phyloP scores from a whole-genome alignment of 768 basidiomycete species.

The Symmetrospora coprosmae region DNA sequence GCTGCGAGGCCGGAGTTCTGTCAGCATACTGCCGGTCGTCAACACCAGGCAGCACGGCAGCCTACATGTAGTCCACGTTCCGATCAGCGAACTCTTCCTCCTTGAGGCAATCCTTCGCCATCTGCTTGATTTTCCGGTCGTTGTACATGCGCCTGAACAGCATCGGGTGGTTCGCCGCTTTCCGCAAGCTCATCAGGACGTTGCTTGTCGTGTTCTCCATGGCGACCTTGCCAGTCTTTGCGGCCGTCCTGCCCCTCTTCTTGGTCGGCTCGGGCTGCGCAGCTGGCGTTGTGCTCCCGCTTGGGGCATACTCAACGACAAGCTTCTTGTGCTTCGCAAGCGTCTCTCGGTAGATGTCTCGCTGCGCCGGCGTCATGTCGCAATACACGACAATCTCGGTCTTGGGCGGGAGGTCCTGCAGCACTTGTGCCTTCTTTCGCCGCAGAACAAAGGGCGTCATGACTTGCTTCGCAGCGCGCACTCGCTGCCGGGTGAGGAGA shows the following conservation, averaged over 20 bases:
- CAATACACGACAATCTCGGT: constrained; percentile 90
- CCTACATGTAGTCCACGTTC: constrained; percentile 55
- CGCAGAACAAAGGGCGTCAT: constrained; percentile 97
- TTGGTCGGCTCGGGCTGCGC: constrained; percentile 44
- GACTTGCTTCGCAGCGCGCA: constrained; percentile 93
- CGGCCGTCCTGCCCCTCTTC: constrained; percentile 30
- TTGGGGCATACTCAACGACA: constrained; percentile 43
- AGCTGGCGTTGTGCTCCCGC: constrained; percentile 30
- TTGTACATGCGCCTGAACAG: constrained; percentile 75
- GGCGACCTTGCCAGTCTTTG: constrained; percentile 32
- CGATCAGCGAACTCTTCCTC: constrained; percentile 83
- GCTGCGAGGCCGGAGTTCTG: neutral
- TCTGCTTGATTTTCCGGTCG: constrained; percentile 55
- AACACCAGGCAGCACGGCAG: neutral
- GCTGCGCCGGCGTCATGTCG: constrained; percentile 71
- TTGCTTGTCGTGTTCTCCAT: constrained; percentile 65
- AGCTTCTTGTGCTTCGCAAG: constrained; percentile 72
- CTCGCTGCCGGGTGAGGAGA: constrained; percentile 77
- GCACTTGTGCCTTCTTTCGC: constrained; percentile 90
- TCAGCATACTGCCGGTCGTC: no score
- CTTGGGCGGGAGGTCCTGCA: constrained; percentile 84
- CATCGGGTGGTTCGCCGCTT: constrained; percentile 93
- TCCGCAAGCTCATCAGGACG: constrained; percentile 92
- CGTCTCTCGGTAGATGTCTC: constrained; percentile 68
- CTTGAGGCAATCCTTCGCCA: constrained; percentile 70